Evolutionary conservation across 2,329 filamentous ascomycete genomes (phyloP), one percentile per base, ranked within the genome.

Genomic region (Coleophoma cylindrospora): DNA sequence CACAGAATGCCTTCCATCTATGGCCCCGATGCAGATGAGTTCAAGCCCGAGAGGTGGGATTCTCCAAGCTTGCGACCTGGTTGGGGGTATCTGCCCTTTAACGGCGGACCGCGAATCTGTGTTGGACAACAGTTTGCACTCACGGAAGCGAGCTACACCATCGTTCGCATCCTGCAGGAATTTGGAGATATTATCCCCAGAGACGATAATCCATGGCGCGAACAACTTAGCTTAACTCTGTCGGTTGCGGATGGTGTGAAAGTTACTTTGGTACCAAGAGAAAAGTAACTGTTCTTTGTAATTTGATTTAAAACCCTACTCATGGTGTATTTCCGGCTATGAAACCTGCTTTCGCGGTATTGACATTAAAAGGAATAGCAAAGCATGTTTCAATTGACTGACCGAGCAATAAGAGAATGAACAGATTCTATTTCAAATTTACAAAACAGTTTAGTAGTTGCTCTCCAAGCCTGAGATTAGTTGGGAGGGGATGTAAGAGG

Each of bases 21-120:
- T 47, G 68, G 68, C 0, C 41, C 52, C 3, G 60, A 12, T 60
- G 69, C 27, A 72, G 49, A 57, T 1, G 59, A 61, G 38, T 68
- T 67, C 50, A 54, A 55, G 2, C 67, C 67, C 0, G 66, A 69
- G 45, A 52, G 67, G 2, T 69, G 66, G 66, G 60, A 56, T 46
- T 8, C 47, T 51, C 4, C 52, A 54, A 34, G 50, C 2, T 45
- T 61, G 4, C 75, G 51, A 72, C 77, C 57, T 70, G 78, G 10
- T 60, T 71, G 27, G 70, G 64, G 55, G 2, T 69, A 67, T 50
- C 47, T 69, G 3, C 66, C 66, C 1, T 68, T 70, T 50, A 68
- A 70, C 48, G 62, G 64, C 3, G 66, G 69, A 4, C 63, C 65
- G 2, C 60, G 66, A 14, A 64, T 69, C 17, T 68, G 67, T 61